Conservation (phyloP, 2,329 filamentous ascomycete genomes). For the Tolypocladium endophyticum region DNA sequence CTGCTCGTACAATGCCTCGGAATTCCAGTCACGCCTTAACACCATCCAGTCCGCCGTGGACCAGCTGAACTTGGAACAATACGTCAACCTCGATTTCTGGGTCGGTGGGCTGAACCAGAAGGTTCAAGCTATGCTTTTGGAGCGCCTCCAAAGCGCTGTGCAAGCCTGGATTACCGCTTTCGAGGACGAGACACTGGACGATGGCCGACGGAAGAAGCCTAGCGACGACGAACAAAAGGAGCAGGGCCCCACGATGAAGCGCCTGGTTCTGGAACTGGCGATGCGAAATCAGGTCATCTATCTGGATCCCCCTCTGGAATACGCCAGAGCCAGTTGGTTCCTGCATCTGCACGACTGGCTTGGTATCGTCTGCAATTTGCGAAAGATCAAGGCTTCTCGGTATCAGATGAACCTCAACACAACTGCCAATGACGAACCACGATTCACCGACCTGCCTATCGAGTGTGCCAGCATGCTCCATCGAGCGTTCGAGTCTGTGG, state of each 20-base stretch:
- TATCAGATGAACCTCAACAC: slow-evolving; percentile 83
- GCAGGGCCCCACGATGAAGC: slow-evolving; percentile 55
- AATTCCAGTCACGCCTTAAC: slow-evolving; percentile 73
- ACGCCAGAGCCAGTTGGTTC: slow-evolving; percentile 87
- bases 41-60: slow-evolving; percentile 87
- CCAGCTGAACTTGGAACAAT: slow-evolving; percentile 92
- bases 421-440: slow-evolving; percentile 50
- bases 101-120: slow-evolving; percentile 77
- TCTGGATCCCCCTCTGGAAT: slow-evolving; percentile 85
- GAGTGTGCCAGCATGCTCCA: slow-evolving; percentile 72
- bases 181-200: slow-evolving; percentile 47
- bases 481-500: slow-evolving; percentile 72
- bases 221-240: slow-evolving; percentile 34
- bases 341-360: slow-evolving; percentile 89
- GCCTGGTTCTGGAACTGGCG: slow-evolving; percentile 79
- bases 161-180: slow-evolving; percentile 83
- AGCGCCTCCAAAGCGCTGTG: slow-evolving; percentile 77
- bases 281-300: slow-evolving; percentile 99
- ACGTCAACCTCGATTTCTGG: slow-evolving; percentile 86
- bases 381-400: slow-evolving; percentile 87
- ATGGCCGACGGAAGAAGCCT: slow-evolving; percentile 41
- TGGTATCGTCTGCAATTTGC: slow-evolving; percentile 80
- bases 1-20: slow-evolving; percentile 71
- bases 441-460: slow-evolving; percentile 76
- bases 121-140: slow-evolving; percentile 69